Base-by-base conservation (phyloP, 1,284 basidiomycete species). In the Phaffia rhodozyma region DNA sequence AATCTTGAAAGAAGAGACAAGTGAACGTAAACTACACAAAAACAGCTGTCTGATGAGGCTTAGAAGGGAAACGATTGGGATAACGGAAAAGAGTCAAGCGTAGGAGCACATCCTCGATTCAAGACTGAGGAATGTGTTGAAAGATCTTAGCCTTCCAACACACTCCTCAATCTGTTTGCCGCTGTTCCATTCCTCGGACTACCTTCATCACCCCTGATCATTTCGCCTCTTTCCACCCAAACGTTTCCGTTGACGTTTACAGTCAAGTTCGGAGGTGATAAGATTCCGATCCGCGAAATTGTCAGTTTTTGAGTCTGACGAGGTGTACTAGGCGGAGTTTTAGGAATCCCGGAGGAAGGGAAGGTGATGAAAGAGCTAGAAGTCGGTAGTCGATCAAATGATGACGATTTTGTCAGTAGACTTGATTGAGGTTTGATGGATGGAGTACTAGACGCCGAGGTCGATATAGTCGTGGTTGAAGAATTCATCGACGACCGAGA, bases 141-240 rank as follows among this genome's bases (percentile, higher is more conserved):
- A 43, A 11, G 16, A 16, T 2, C 38, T 43, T 16, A 43, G 1
- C 55, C 27, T 27, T 56, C 21, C 32, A 63, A 30, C 29, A 63
- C 57, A 3, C 57, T 53, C 38, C 62, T 58, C 50, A 63, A 47
- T 27, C 27, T 30, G 29, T 30, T 58, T 11, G 62, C 62, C 16
- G 50, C 56, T 23, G 47, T 38, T 7, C 53, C 57, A 34, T 56
- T 54, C 25, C n/a, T 25, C 4, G 49, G 34, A 7, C 20, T 34
- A 38, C 56, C 55, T 2, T 20, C 32, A 6, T 52, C 49, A 13
- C 48, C 49, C 47, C 43, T 56, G 32, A n/a, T 49, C 20, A 65
- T 56, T 21, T 65, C 58, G 16, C 54, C 63, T n/a, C 47, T 34
- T 21, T 59, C 63, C 18, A 25, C 59, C 63, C 63, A 65, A 9